Percentiles rank a stretch among this genome's conserved stretches.
These are phyloP conservation scores for Raddia guianensis DNA, from an alignment of 176 grass and related monocot genomes.

Conservation along the genomic window DNA sequence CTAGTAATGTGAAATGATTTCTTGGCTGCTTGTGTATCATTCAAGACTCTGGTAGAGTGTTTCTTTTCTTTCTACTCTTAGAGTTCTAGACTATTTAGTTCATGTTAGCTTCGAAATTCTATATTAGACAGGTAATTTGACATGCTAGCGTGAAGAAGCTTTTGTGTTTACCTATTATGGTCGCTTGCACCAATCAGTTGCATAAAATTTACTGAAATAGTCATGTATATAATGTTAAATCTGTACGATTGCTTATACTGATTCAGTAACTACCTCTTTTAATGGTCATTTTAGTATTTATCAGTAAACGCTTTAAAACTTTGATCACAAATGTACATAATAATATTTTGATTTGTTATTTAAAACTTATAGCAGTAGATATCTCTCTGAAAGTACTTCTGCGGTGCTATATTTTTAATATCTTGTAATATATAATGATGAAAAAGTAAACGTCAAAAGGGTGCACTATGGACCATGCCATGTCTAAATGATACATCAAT, in stretches of 20 bases:
- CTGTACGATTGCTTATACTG: neutral
- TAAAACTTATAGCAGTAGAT: too few species aligned
- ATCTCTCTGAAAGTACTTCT: too few species aligned
- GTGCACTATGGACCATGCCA: neutral
- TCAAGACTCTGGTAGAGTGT: neutral
- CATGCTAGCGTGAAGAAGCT: neutral
- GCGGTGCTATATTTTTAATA: too few species aligned
- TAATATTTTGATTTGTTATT: too few species aligned
- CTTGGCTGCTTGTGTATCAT: neutral
- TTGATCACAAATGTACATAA: too few species aligned
- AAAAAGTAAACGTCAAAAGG: neutral
- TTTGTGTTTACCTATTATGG: neutral
- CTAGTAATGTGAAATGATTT: neutral
- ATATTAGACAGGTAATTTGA: neutral
- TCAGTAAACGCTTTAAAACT: too few species aligned
- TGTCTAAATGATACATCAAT: neutral
- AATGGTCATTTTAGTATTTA: too few species aligned
- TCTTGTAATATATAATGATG: too few species aligned
- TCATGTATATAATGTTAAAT: neutral
- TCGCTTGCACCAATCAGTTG: neutral
- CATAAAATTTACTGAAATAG: neutral
- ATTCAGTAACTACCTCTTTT: neutral
- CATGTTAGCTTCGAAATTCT: neutral
- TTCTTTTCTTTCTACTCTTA: neutral
- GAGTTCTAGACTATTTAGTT: neutral